Percentiles rank a stretch among this genome's conserved stretches.
Evolutionary conservation across 306 rosid species (phyloP).

Genomic region (Corylus heterophylla): DNA sequence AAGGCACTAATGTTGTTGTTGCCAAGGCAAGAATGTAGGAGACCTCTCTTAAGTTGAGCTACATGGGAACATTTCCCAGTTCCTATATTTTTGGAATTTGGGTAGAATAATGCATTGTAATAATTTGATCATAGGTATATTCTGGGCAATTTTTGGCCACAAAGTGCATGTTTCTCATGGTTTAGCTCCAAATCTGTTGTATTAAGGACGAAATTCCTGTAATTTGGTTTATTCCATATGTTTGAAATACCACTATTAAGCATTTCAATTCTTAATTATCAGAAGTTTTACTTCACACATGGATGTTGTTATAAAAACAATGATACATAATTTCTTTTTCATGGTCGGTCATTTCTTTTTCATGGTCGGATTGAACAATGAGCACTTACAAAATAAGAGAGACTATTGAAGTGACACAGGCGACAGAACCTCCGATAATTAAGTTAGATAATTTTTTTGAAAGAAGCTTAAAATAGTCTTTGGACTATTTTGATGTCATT

Average conservation of each 20-base stretch:
- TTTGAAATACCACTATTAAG: constrained; percentile 16
- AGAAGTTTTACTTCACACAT: not conserved
- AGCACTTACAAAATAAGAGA: too few species aligned
- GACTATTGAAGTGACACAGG: too few species aligned
- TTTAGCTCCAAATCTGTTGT: not conserved
- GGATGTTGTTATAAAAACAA: not conserved
- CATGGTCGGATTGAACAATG: too few species aligned
- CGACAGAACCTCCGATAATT: too few species aligned
- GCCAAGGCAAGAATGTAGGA: constrained; percentile 82
- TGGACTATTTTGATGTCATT: too few species aligned
- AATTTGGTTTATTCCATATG: constrained; percentile 10
- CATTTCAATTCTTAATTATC: not conserved
- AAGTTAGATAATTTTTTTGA: too few species aligned
- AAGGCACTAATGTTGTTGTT: constrained; percentile 51
- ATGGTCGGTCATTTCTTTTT: too few species aligned
- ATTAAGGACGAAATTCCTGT: constrained; percentile 14
- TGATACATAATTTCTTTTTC: too few species aligned
- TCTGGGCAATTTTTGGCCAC: constrained; percentile 7
- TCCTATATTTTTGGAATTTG: constrained; percentile 13
- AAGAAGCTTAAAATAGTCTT: too few species aligned
- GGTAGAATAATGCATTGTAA: constrained; percentile 22
- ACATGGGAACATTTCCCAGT: not conserved
- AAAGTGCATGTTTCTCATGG: constrained; percentile 7
- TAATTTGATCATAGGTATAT: constrained; percentile 15
- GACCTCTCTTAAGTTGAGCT: not conserved